Evolutionary conservation across 495 filamentous ascomycete genomes (phyloP), one percentile per base, ranked within the genome.

Genomic region (Schizothecium vesticola): DNA sequence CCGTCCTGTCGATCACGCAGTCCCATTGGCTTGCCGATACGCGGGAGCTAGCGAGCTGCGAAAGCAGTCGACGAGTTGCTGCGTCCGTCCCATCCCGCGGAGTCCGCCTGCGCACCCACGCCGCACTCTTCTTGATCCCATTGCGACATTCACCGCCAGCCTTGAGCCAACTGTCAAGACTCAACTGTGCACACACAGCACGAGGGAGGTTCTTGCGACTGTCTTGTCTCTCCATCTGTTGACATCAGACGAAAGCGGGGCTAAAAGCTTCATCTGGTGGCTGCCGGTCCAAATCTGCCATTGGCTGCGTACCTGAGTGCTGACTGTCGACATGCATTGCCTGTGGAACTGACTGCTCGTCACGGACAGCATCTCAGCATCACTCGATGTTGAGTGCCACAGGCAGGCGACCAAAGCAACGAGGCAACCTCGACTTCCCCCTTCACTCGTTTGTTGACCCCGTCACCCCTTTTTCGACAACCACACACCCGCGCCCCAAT

Each of bases 31-130:
- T 33, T 11, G 9, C 10, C 19, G 43, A 51, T n/a, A 51, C 43
- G 43, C 60, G 60, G 60, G 60, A 61, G 60, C 60, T 61, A 61
- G 26, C 60, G 31, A 61, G 25, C 59, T 28, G 23, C 25, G 16
- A 61, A 58, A 36, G 13, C 33, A 19, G 36, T 43, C 36, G 36
- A 43, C 36, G 36, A 43, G 36, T 16, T 43, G 36, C 36, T 16
- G 36, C 1, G 36, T 19, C 13, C 13, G 6, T 43, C 36, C 3
- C 36, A 43, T 19, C 36, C 33, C 36, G 36, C 36, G 13, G 16
- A 19, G 5, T 36, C 33, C 33, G 33, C 33, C 19, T 33, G 36
- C 43, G 3, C 6, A 12, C 19, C 43, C 16, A n/a, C 6, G 43
- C 43, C 43, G 19, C 16, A 51, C 31, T 11, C 11, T 12, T 12